phyloP scores from a whole-genome alignment of 495 filamentous ascomycete species.

The Neurospora sp. region DNA sequence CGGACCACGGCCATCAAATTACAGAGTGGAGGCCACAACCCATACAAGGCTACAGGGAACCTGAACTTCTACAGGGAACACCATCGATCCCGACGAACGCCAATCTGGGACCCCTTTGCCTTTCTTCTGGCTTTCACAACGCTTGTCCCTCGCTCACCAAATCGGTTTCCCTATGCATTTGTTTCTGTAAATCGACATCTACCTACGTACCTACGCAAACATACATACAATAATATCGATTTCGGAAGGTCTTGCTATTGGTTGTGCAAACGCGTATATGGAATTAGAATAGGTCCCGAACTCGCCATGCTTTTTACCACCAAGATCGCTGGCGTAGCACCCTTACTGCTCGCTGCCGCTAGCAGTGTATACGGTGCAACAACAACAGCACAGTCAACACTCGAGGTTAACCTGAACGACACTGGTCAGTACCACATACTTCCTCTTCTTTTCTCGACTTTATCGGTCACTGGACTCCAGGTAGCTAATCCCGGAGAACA shows the following conservation, averaged over 20 bases:
- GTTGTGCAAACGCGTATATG: not conserved
- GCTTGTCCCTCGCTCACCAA: not conserved
- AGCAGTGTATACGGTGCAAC: not conserved
- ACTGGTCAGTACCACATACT: conserved; percentile 3
- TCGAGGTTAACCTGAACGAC: conserved; percentile 11
- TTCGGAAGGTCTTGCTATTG: not conserved
- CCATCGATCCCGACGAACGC: not conserved
- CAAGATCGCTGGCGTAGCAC: not conserved
- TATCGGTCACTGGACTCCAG: not conserved
- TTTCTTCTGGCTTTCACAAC: not conserved
- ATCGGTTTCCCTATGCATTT: not conserved
- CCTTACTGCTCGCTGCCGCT: not conserved
- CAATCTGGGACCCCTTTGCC: not conserved
- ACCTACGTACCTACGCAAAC: not conserved
- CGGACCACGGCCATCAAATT: not conserved
- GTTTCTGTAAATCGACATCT: not conserved
- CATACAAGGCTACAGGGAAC: not conserved
- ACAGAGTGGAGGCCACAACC: not conserved
- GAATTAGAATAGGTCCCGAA: not conserved
- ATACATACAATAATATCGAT: not conserved
- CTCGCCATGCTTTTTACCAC: not conserved
- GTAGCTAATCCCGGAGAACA: conserved; percentile 2
- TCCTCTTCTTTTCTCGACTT: not conserved
- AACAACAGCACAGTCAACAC: not conserved
- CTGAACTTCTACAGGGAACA: not conserved